Base-by-base conservation (phyloP, 2,329 filamentous ascomycete species). In the Hypomyces rosellus region DNA sequence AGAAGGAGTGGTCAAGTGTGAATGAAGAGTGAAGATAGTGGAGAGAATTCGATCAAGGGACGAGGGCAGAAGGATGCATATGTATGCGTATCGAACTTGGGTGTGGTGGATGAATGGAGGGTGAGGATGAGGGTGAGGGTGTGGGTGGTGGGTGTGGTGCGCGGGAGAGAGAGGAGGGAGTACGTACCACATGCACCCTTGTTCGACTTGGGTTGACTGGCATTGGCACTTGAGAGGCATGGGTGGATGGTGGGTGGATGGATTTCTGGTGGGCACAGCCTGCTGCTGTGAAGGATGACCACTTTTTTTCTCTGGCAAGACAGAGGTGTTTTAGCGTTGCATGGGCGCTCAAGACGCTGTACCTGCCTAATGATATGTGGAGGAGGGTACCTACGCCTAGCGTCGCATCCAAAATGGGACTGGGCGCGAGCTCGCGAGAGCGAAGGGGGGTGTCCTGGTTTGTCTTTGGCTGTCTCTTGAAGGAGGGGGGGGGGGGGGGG, bases 351-450 rank as follows among this genome's bases (percentile, higher is more conserved):
- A 30, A 30, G 52, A 55, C 56, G 54, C 59, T 54, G 62, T 62
- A 63, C 62, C 55, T 63, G 57, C 55, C 62, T 63, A 58, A 50
- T 52, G 58, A 62, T 59, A 56, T 57, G 54, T 57, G 59, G 55
- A 59, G 60, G 57, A 62, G 55, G 57, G 61, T 61, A 63, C 60
- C 56, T 45, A 45, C 44, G 33, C 36, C 25, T 47, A 55, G 51
- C 58, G 54, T 53, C 46, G 55, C 51, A 49, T 43, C 42, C 42
- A 42, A 40, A 34, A 15, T 40, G 47, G 22, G 34, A 46, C 42
- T 22, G 22, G 41, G 33, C 37, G 30, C 22, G 37, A 22, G 42
- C 42, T 12, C 34, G 34, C 6, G 25, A 12, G 37, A 30, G 14
- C 11, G 16, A 30, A 20, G 20, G 41, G 41, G 15, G 41, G 30